Evolutionary conservation across 495 filamentous ascomycete species (phyloP), one percentile per base, ranked within the genome.

Genomic region (Apiosordaria backusii): DNA sequence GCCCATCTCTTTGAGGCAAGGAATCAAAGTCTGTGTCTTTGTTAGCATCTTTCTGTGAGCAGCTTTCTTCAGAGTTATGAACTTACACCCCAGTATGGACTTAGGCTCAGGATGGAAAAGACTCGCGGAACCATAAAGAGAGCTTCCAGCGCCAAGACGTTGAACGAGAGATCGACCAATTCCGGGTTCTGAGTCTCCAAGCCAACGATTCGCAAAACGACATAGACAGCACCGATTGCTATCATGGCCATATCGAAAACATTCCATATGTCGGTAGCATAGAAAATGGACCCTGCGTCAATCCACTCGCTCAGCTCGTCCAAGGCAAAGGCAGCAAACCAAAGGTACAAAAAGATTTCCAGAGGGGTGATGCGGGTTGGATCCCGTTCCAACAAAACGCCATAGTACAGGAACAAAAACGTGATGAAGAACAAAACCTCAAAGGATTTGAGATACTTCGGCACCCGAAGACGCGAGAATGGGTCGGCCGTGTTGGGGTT

Each of bases 1-100:
- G 21, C 92, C 93, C 92, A 95, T 95, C 77, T 95, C 92, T 75
- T 93, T 94, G 59, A 96, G 82, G 68, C 92, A 93, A 3, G 92
- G 92, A 64, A 96, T 92, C 78, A 86, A 67, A 4, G 77, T 78
- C 65, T 76, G 35, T 4, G 26, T 4, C 19, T 1, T 19, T 19
- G 61, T 71, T 57, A 72, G 68, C 22, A 3, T 21, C 10, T 22
- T 25, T 23, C 19, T 25, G 13, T 45, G 24, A 18, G 40, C 1
- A 29, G 4, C 10, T n/a, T 18, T 54, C 50, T 1, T 4, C 35
- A 45, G 5, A 13, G 13, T 24, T 22, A 5, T 19, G 1, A 16
- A 71, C 73, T 68, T 68, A 75, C 73, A 54, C 93, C 94, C 84
- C 96, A 97, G 75, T 96, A 98, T 2, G 90, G 90, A 69, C 93